Evolutionary conservation across 192 early-diverging fungal species (phyloP).

Genomic region (Backusella westeae): DNA sequence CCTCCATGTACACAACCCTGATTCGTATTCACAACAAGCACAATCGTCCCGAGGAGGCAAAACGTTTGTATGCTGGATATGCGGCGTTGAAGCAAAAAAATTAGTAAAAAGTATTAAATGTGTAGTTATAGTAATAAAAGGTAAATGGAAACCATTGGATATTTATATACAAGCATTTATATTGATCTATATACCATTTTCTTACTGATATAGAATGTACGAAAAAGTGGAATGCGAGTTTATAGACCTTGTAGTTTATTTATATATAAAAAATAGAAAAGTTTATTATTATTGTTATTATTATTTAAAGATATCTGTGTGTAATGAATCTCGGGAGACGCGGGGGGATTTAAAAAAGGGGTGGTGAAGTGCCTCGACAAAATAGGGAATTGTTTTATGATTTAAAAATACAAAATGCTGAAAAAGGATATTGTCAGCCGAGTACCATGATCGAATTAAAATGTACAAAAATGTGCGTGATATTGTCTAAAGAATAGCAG

Average conservation of each 20-base stretch:
- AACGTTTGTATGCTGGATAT: conserved; percentile 22
- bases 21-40: conserved; percentile 32
- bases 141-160: neutral
- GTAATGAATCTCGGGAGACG: neutral
- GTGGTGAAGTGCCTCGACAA: neutral
- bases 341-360: neutral
- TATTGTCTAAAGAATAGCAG: conserved; percentile 45
- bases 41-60: conserved; percentile 27
- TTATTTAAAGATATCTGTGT: neutral
- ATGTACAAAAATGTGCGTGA: neutral
- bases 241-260: neutral
- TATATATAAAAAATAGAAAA: neutral
- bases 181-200: too few species aligned
- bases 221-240: too few species aligned
- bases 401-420: neutral
- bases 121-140: neutral
- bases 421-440: neutral
- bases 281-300: neutral
- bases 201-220: neutral
- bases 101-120: neutral
- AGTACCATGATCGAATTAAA: neutral
- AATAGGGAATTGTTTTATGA: neutral
- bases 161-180: too few species aligned
- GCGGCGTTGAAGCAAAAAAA: neutral
- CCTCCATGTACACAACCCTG: conserved; percentile 28